Evolutionary conservation across 768 basidiomycete species (phyloP).

Genomic region (Vishniacozyma victoriae): DNA sequence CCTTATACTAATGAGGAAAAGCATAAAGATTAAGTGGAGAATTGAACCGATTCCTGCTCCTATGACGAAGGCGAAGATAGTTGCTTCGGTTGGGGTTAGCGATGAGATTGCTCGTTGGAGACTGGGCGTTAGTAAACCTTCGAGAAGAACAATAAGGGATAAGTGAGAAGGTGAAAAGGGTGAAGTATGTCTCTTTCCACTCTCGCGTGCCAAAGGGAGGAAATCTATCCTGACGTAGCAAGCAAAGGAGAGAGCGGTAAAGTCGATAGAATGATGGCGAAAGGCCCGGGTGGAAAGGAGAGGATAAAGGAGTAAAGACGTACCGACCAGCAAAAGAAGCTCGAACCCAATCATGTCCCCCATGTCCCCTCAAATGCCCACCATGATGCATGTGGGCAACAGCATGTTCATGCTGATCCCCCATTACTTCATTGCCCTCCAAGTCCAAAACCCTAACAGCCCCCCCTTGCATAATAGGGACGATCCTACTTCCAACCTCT

Average conservation of each 20-base stretch:
- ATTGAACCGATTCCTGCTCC: slow-evolving; percentile 35
- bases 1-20: slow-evolving; percentile 22
- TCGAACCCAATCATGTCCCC: slow-evolving; percentile 2
- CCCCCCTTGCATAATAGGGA: slow-evolving; percentile 15
- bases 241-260: too few species aligned
- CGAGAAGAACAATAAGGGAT: neutral
- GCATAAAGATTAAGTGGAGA: slow-evolving; percentile 34
- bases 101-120: slow-evolving; percentile 22
- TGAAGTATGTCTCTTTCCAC: too few species aligned
- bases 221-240: too few species aligned
- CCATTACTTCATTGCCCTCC: too few species aligned
- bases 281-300: too few species aligned
- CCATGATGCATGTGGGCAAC: neutral
- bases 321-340: too few species aligned
- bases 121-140: slow-evolving; percentile 3
- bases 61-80: slow-evolving; percentile 30
- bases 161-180: neutral
- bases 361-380: neutral
- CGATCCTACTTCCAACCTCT: slow-evolving; percentile 4
- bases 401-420: neutral
- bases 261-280: too few species aligned
- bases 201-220: neutral
- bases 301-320: too few species aligned
- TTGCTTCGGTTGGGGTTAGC: slow-evolving; percentile 22
- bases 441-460: slow-evolving; percentile 6